Evolutionary conservation across 2,329 filamentous ascomycete genomes (phyloP), one percentile per base, ranked within the genome.

Genomic region (Pseudocercospora cruenta): DNA sequence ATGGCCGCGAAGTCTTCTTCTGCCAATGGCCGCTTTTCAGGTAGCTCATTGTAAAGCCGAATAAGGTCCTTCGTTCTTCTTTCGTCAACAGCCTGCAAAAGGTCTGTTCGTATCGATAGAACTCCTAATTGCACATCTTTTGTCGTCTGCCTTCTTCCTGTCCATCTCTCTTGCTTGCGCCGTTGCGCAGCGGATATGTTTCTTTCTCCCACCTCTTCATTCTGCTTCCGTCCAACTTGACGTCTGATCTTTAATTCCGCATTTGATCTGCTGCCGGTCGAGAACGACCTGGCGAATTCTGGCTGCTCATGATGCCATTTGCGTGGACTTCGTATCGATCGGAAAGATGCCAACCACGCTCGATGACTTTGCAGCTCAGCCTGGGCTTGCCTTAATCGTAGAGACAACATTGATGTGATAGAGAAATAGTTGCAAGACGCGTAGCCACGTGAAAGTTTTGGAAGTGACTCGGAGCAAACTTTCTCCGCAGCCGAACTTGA

Each of bases 81-180:
- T 4, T 64, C 58, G n/a, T 62, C 36, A 22, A 75, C 64, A 28
- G 71, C 73, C 14, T 71, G 33, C 4, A 68, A 51, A 9, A 76
- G 67, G 22, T 68, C 66, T 24, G 63, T 63, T 16, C 65, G 62
- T 14, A 47, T 19, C 12, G 58, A 58, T 16, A 71, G 49, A 47
- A 60, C 60, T 28, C 45, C 57, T 16, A 68, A 43, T 19, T 66
- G 49, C 10, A 66, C 57, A 19, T 60, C 43, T 60, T 51, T 57
- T 21, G 45, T 62, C 26, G 21, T 33, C 49, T 49, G 36, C 54
- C 53, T 43, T 28, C 65, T 60, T 10, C 57, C 58, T 3, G 26
- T 39, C 60, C 63, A 67, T 22, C 66, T 51, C 62, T 68, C 66
- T 26, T 65, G 60, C 54, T 66, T 69, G 7, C 65, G 67, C 26